These are phyloP conservation scores for Ogataea methanolica DNA, from an alignment of 805 yeast genomes.

Conservation along the genomic window DNA sequence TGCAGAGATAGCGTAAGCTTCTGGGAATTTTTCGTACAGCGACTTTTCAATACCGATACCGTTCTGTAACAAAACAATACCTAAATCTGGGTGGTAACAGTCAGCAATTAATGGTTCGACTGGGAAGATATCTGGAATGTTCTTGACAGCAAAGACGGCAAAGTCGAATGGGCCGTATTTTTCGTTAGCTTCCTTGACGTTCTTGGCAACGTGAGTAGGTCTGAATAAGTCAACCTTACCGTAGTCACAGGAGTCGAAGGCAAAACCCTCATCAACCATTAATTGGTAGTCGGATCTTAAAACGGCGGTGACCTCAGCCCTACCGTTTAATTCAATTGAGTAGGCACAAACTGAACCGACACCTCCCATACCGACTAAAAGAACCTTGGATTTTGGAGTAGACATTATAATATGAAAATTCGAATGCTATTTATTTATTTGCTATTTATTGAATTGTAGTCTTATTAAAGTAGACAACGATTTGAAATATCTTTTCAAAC, in stretches of 20 bases:
- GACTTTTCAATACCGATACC: constrained; percentile 37
- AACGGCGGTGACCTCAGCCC: constrained; percentile 53
- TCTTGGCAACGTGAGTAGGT: constrained; percentile 41
- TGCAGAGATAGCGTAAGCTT: constrained; percentile 34
- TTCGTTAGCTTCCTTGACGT: constrained; percentile 42
- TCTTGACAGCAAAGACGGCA: constrained; percentile 58
- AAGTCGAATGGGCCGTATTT: constrained; percentile 43
- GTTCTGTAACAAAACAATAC: constrained; percentile 36
- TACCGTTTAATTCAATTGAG: constrained; percentile 45
- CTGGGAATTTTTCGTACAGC: constrained; percentile 30
- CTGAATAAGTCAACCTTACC: constrained; percentile 51
- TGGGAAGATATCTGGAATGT: constrained; percentile 56
- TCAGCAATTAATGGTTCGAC: constrained; percentile 33
- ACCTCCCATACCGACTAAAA: constrained; percentile 80
- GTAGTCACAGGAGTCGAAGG: constrained; percentile 57
- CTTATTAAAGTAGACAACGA: no score
- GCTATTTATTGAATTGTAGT: no score
- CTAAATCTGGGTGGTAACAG: constrained; percentile 26
- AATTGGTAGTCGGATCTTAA: constrained; percentile 60
- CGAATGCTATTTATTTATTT: background rate
- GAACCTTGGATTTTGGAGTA: constrained; percentile 33
- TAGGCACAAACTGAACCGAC: constrained; percentile 78
- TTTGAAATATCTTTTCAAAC: no score
- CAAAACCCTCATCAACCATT: constrained; percentile 50
- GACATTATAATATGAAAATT: background rate